phyloP scores from a whole-genome alignment of 179 eudicot genomes.

The Beta macrorhiza region DNA sequence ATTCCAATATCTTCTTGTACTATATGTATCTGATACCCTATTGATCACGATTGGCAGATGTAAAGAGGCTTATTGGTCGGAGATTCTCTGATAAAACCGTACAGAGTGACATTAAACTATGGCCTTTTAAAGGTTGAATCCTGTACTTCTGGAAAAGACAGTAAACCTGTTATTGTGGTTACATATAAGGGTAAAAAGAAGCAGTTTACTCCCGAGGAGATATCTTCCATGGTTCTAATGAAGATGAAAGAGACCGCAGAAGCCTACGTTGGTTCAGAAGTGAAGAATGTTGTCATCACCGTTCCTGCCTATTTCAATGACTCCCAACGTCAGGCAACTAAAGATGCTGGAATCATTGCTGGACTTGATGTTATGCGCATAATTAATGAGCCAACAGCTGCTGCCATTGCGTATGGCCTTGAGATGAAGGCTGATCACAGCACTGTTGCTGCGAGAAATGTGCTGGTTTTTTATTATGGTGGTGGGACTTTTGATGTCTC shows the following conservation, averaged over 20 bases:
- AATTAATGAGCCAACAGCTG: slow-evolving; percentile 23
- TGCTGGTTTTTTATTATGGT: slow-evolving; percentile 17
- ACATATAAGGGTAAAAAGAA: slow-evolving; percentile 8
- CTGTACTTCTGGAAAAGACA: background rate
- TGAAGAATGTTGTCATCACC: slow-evolving; percentile 11
- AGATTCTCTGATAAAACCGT: background rate
- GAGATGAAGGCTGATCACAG: background rate
- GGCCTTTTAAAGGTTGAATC: background rate
- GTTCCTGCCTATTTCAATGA: slow-evolving; percentile 15
- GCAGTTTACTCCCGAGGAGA: slow-evolving; percentile 10
- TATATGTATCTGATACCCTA: too few relatives aligned
- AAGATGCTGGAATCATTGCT: slow-evolving; percentile 20
- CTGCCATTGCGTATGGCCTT: slow-evolving; percentile 32
- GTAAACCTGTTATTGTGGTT: background rate
- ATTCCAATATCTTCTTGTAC: too few relatives aligned
- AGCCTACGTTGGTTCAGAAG: background rate
- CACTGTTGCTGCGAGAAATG: background rate
- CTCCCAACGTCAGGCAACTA: slow-evolving; percentile 19
- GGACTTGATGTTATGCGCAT: slow-evolving; percentile 16
- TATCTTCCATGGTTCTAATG: slow-evolving; percentile 5
- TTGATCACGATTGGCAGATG: background rate
- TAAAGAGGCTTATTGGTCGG: background rate
- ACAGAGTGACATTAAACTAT: background rate
- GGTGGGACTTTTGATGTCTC: slow-evolving; percentile 31
- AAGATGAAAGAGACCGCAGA: slow-evolving; percentile 18